Base-by-base conservation (phyloP, 306 rosid species). In the Mimosa pudica region DNA sequence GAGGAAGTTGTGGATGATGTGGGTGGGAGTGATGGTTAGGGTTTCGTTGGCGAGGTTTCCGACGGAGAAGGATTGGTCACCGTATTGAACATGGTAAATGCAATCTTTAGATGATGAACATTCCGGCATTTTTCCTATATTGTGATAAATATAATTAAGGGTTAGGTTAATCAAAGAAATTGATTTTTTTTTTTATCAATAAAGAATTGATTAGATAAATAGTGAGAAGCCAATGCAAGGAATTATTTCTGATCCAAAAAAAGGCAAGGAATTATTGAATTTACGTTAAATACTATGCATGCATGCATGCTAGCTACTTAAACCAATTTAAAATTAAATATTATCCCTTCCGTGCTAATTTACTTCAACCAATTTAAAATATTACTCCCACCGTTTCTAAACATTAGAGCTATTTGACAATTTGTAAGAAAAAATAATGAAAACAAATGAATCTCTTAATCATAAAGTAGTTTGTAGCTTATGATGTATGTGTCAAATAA, bases 11-110 rank as follows among this genome's bases (percentile, higher is more conserved):
- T 78, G 52, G 33, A 88, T 4, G 17, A 80, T 70, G 16, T 89
- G 85, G 0, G 71, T 24, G 1, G 84, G 0, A 0, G 93, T 67
- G 1, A 93, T 16, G 0, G 84, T 82, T 2, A 93, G 75, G 9
- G 71, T 84, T 47, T 93, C 98, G 10, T 71, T 85, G 16, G 83
- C 66, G 14, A 93, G 87, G 64, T 71, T 87, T 6, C 98, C 98
- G 1, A 51, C 52, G 2, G 98, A 87, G 60, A 67, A 91, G 1
- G 98, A 93, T 1, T 41, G n/a, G 47, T 93, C 98, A 0, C 90
- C 94, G 10, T 93, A 89, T 42, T 67, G 75, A 2, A 88, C 80
- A 16, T 61, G 85, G 65, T 93, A 91, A 9, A 85, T 6, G 71
- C 98, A 91, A 12, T 93, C 70, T 2, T 71, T 74, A 6, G 14